A percentile compares a stretch with the other conserved stretches of the same genome.
Evolutionary conservation across 2,329 filamentous ascomycete genomes (phyloP).

Genomic region (Fusarium phyllophilum): DNA sequence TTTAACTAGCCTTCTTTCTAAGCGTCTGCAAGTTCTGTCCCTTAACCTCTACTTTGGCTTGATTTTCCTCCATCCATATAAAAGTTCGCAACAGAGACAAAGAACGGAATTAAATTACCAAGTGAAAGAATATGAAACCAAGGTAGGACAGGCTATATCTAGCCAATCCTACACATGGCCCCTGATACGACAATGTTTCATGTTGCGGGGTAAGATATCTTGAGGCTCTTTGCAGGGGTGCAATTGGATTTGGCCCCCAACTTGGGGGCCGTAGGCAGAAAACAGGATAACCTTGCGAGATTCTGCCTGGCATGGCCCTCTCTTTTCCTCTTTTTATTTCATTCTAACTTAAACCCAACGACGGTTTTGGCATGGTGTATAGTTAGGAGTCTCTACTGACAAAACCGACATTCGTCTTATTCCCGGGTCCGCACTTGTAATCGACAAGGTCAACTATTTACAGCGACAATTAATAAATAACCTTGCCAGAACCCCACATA

Average conservation of each 20-base stretch:
- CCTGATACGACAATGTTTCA: background rate
- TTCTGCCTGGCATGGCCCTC: background rate
- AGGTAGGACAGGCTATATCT: background rate
- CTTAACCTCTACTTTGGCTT: too few relatives aligned
- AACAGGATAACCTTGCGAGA: background rate
- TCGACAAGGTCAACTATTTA: background rate
- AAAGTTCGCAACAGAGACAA: too few relatives aligned
- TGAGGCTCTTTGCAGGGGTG: background rate
- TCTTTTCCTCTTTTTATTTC: too few relatives aligned
- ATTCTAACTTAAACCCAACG: accelerated
- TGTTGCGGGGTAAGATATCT: background rate
- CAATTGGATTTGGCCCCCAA: background rate
- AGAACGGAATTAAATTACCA: too few relatives aligned
- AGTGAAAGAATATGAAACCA: too few relatives aligned
- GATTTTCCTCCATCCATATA: too few relatives aligned
- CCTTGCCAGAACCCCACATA: background rate
- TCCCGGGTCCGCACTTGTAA: background rate
- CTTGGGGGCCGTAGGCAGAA: background rate
- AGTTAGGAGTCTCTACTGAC: accelerated
- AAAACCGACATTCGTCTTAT: accelerated
- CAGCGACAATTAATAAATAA: background rate
- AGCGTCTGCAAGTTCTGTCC: too few relatives aligned
- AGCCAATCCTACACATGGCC: background rate
- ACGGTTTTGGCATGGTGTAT: too few relatives aligned
- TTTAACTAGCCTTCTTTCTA: too few relatives aligned